Conservation (phyloP, 1,139 yeast genomes). For the Suhomyces chickasaworum region DNA sequence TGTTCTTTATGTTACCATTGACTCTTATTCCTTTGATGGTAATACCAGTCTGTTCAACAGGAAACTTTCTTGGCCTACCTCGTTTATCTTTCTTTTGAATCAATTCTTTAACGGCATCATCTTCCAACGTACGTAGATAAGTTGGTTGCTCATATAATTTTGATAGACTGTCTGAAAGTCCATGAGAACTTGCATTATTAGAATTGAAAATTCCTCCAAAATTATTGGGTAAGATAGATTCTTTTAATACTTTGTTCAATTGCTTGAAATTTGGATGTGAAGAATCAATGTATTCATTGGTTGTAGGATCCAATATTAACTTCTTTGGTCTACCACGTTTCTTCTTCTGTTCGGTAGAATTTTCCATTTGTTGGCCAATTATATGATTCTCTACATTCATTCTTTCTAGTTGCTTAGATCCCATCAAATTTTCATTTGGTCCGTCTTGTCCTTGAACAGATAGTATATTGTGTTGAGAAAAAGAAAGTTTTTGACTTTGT, state of each 20-base stretch:
- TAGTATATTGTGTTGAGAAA: neutral
- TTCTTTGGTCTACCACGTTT: conserved; percentile 51
- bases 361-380: conserved; percentile 1
- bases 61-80: conserved; percentile 56
- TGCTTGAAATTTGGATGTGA: conserved; percentile 47
- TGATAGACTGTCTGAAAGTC: conserved; percentile 16
- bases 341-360: conserved; percentile 26
- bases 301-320: conserved; percentile 43
- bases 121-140: conserved; percentile 34
- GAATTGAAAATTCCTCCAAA: conserved; percentile 9
- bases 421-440: neutral
- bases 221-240: conserved; percentile 17
- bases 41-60: conserved; percentile 51
- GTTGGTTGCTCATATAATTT: conserved; percentile 34
- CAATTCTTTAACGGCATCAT: conserved; percentile 41
- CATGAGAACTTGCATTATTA: conserved; percentile 2
- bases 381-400: neutral
- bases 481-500: neutral
- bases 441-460: neutral
- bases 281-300: conserved; percentile 47
- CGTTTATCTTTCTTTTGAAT: conserved; percentile 46
- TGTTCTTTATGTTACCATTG: conserved; percentile 37
- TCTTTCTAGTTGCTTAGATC: neutral
- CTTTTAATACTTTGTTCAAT: conserved; percentile 39
- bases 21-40: conserved; percentile 50